Percentiles rank a stretch among this genome's conserved stretches.
phyloP scores from a whole-genome alignment of 305 asterid species.

The Nicotiana rustica region DNA sequence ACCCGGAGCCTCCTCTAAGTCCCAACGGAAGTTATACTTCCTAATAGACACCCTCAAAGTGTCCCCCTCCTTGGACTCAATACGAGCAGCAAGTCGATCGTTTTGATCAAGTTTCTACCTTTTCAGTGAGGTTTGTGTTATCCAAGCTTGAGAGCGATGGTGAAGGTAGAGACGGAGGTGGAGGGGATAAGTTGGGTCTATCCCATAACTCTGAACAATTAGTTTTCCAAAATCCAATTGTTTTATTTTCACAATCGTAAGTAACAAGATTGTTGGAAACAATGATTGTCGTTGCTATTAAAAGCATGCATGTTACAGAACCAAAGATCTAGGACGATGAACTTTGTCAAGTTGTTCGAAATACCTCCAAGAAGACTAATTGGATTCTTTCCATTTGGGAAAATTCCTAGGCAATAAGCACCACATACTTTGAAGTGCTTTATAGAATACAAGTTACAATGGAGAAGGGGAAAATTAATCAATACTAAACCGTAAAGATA shows the following conservation, averaged over 20 bases:
- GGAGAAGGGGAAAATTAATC: conserved; percentile 34
- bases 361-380: no score
- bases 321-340: neutral
- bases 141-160: no score
- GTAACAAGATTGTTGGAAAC: no score
- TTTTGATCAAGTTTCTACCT: conserved; percentile 70
- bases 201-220: no score
- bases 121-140: conserved; percentile 39
- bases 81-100: conserved; percentile 70
- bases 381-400: no score
- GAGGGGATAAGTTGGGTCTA: no score
- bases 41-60: conserved; percentile 61
- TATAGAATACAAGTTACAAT: conserved; percentile 26
- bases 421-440: conserved; percentile 81
- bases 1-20: conserved; percentile 57
- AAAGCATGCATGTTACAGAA: no score
- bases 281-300: no score
- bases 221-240: no score
- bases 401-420: conserved; percentile 78
- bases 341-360: neutral
- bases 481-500: conserved; percentile 28
- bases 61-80: conserved; percentile 63
- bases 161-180: no score
- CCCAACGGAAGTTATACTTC: conserved; percentile 61
- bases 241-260: no score